Conservation (phyloP, 305 asterid species). For the Fraxinus xanthoxyloides region DNA sequence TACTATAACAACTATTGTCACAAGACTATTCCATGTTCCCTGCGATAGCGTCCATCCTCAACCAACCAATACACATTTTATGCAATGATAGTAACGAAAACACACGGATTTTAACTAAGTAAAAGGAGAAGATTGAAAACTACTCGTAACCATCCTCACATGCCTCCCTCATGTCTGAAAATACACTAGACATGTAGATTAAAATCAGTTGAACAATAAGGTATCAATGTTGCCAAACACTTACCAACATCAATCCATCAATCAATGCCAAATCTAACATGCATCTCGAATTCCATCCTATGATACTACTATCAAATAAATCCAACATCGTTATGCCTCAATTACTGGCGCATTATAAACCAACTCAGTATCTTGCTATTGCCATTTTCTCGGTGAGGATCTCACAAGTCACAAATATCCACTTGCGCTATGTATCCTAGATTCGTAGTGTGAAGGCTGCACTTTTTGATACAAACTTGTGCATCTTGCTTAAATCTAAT, state of each 20-base stretch:
- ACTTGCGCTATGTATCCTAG: constrained; percentile 5
- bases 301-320: neutral
- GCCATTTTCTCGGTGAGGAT: neutral
- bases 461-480: constrained; percentile 31
- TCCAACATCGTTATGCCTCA: neutral
- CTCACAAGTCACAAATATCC: neutral
- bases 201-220: neutral
- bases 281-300: neutral
- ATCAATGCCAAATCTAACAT: neutral
- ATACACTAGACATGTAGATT: neutral
- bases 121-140: neutral
- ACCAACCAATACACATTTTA: neutral
- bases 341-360: neutral
- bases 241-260: neutral
- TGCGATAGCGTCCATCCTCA: neutral
- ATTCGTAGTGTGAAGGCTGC: constrained; percentile 38
- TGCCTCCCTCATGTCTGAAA: neutral
- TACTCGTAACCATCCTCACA: neutral
- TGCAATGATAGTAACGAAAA: neutral
- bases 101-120: neutral
- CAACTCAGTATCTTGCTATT: neutral
- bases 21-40: neutral
- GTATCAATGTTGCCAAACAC: neutral
- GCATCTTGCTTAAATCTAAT: neutral
- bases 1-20: neutral